Conservation (phyloP, 73 alveolate genomes). For the Blepharisma stoltei region DNA sequence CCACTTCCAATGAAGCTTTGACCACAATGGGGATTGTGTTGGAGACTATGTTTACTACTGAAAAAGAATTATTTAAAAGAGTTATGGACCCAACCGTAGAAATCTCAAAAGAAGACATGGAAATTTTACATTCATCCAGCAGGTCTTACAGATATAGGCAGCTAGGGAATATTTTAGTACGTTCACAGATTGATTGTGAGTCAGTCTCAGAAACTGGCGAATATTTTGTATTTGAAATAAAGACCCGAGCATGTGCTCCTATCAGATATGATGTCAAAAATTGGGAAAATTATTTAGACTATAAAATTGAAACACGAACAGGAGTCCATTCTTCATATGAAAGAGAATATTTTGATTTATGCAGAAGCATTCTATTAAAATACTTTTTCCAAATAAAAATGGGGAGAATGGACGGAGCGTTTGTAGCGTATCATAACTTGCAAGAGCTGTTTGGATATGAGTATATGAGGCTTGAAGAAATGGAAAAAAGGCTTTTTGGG, state of each 20-base stretch:
- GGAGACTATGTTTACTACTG: constrained; percentile 68
- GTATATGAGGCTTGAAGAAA: constrained; percentile 80
- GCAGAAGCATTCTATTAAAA: constrained; percentile 86
- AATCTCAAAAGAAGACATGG: constrained; percentile 37
- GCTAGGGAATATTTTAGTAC: constrained; percentile 48
- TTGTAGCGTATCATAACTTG: constrained; percentile 92
- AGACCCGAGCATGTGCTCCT: constrained; percentile 82
- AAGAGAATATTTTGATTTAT: constrained; percentile 77
- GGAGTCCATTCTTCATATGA: constrained; percentile 74
- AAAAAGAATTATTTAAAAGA: constrained; percentile 46
- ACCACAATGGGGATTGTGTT: constrained; percentile 72
- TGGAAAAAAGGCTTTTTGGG: constrained; percentile 91
- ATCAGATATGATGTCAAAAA: constrained; percentile 75
- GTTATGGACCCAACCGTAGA: constrained; percentile 30
- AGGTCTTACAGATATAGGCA: constrained; percentile 20
- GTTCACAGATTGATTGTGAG: constrained; percentile 83
- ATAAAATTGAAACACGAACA: constrained; percentile 52
- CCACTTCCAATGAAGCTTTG: constrained; percentile 65
- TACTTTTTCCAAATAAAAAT: constrained; percentile 84
- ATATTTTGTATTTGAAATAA: constrained; percentile 72
- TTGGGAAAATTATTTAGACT: constrained; percentile 76
- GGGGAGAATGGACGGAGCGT: constrained; percentile 96
- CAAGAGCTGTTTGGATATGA: constrained; percentile 88
- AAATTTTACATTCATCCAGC: constrained; percentile 52
- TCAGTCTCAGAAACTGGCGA: constrained; percentile 51